Evolutionary conservation across 2,329 filamentous ascomycete species (phyloP).

Genomic region (Periconia sp.): DNA sequence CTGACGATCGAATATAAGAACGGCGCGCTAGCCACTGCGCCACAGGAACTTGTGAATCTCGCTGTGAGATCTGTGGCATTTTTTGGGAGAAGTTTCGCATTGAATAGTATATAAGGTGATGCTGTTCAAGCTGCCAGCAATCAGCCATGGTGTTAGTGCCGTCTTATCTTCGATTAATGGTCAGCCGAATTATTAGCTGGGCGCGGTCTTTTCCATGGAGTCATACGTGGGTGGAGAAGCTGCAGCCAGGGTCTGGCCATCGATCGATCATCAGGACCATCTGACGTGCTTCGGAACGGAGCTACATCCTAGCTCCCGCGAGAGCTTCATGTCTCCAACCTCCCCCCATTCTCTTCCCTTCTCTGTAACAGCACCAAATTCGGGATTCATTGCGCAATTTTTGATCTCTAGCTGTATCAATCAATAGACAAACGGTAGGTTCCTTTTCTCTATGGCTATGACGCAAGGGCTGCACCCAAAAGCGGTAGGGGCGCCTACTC

Average conservation of each 20-base stretch:
- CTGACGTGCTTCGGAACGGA: neutral
- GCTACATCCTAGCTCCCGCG: neutral
- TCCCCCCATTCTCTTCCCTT: neutral
- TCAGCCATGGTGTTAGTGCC: no score
- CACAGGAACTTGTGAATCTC: conserved; percentile 24
- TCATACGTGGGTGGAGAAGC: no score
- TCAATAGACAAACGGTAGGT: neutral
- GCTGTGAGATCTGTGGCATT: neutral
- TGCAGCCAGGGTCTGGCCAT: no score
- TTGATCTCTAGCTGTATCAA: neutral
- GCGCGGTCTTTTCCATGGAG: no score
- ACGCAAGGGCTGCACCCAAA: neutral
- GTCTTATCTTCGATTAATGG: no score
- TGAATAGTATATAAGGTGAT: neutral
- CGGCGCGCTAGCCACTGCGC: conserved; percentile 50
- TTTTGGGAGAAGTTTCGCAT: neutral
- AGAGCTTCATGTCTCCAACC: neutral
- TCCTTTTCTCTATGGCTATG: neutral
- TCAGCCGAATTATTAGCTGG: no score
- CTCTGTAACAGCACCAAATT: no score
- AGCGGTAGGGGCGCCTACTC: no score
- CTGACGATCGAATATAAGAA: conserved; percentile 43
- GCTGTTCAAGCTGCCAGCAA: no score
- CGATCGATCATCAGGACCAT: neutral
- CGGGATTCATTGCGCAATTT: neutral